Base-by-base conservation (phyloP, 305 asterid species). In the Fraxinus floribunda region DNA sequence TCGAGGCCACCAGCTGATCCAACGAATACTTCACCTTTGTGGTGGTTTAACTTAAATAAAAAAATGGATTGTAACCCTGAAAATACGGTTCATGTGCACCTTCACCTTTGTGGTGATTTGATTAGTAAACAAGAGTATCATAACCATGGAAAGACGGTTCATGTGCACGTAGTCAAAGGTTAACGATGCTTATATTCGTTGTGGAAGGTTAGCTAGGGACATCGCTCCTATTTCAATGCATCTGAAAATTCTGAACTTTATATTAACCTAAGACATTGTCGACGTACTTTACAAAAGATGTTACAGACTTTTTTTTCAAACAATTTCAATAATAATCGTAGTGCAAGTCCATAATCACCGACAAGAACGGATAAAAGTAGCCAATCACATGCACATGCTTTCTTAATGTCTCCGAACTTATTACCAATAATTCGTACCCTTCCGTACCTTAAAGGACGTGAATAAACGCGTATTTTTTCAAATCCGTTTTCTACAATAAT, bases 341-440 rank as follows among this genome's bases (percentile, higher is more conserved):
- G 60, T 18, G 30, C 6, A 66, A 26, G 62, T 15, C 74, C 24
- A 75, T 7, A 73, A 66, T 72, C 89, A 87, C 91, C 91, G 90
- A 79, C 90, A 15, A 49, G 16, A 44, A 46, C 18, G 18, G 60
- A 49, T 49, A 15, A 15, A 62, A 86, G 64, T 80, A 22, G 46
- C 44, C 71, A 49, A 60, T 78, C 93, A 90, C 91, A 86, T 90
- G 93, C 80, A 35, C 72, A 1, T 90, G 91, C 87, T 77, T 88
- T 84, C 84, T 80, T 81, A 74, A 35, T 81, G 77, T 83, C 84
- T 71, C 62, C 44, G 44, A 44, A 52, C 26, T 41, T 73, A 80
- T 44, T 20, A 34, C 70, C 34, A 76, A 82, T 62, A 72, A 39
- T 72, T 34, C 87, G 92, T 88, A 89, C 90, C 62, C 24, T 41